Evolutionary conservation across 1,284 basidiomycete genomes (phyloP), one percentile per base, ranked within the genome.

Genomic region (Rhodotorula mucilaginosa): DNA sequence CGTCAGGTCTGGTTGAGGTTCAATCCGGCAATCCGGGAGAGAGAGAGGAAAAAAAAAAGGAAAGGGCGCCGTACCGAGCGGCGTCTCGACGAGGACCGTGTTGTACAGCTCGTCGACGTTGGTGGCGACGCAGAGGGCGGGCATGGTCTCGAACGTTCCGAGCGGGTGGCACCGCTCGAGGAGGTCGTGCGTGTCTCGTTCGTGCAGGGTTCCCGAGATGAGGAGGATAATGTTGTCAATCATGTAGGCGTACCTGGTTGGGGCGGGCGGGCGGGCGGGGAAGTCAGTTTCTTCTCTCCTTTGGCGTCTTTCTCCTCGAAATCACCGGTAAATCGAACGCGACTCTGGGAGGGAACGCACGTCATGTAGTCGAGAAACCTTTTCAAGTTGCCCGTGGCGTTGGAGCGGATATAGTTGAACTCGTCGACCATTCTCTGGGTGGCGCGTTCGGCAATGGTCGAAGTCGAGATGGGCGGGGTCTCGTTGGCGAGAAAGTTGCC

Each of bases 91-190:
- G 52, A 99, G 86, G 4, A 97, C 97, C 72, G 90, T 93, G 78
- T 97, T 93, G 82, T 96, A 99, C 65, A 99, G 85, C 81, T 99
- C 97, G 81, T 99, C 97, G n/a, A 98, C 94, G 78, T 96, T 99
- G 44, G 94, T 97, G 7, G 97, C 96, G 6, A 98, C 96, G 79
- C 95, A 98, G n/a, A 99, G 85, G 2, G 96, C 97, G 5, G 96
- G 95, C 92, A 99, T 96, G 5, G 95, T 96, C 80, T 99, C 97
- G 79, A 99, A 99, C 57, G 93, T 87, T 29, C 97, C 97, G 23
- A 99, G 85, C 1, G 97, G 97, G 80, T 99, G 97, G 84, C 97
- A 99, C 61, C 97, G 88, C 78, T 97, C 93, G 54, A 99, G 84
- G 15, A 99, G 86, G 81, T 99, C 97, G 79, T 97, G 93, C 1